These are phyloP conservation scores for Aegle marmelos DNA, from an alignment of 345 rosid genomes.

Conservation along the genomic window DNA sequence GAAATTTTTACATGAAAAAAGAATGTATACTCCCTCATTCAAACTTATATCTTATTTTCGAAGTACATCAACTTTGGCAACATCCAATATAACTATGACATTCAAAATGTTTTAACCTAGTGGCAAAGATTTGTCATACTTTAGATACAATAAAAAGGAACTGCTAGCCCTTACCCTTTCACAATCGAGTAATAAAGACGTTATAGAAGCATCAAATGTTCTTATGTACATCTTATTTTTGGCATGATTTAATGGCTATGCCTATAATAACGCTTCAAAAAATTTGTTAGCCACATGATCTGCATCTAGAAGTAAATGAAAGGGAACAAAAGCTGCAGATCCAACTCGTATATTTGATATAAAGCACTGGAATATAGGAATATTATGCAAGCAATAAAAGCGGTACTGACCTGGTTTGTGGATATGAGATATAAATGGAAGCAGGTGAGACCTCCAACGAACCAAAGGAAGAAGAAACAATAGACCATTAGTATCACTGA, in stretches of 20 bases:
- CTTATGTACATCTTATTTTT: background rate
- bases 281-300: background rate
- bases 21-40: background rate
- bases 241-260: background rate
- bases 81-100: background rate
- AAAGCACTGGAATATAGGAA: background rate
- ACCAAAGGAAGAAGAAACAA: conserved; percentile 55
- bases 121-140: background rate
- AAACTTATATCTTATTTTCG: background rate
- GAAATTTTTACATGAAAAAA: background rate
- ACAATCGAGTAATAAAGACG: background rate
- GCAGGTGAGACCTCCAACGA: conserved; percentile 57
- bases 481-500: conserved; percentile 45
- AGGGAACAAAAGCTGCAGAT: background rate
- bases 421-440: conserved; percentile 53
- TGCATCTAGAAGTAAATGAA: background rate
- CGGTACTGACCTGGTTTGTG: conserved; percentile 47
- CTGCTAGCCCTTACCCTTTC: background rate
- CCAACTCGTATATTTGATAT: background rate
- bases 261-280: background rate
- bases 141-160: background rate
- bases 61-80: background rate
- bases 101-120: background rate
- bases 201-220: background rate
- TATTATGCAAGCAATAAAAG: background rate